phyloP scores from a whole-genome alignment of 495 filamentous ascomycete genomes.

The Neurospora hispaniola region DNA sequence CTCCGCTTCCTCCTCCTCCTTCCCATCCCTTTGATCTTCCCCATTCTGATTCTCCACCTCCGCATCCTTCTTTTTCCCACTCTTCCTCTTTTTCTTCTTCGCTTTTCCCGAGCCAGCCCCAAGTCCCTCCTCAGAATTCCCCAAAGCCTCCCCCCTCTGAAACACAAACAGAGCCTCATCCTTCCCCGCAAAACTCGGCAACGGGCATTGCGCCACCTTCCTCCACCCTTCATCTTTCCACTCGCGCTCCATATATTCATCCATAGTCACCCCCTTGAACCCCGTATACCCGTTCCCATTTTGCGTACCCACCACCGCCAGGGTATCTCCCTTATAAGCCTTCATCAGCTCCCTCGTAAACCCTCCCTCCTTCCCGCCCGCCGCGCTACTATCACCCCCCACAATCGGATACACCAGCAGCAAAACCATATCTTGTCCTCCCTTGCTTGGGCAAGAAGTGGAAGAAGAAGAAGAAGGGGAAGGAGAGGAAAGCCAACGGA shows the following conservation, averaged over 20 bases:
- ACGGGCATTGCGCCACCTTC: constrained; percentile 35
- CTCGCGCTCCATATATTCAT: constrained; percentile 44
- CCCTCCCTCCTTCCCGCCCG: constrained; percentile 20
- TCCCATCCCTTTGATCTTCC: background rate
- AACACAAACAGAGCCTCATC: constrained; percentile 45
- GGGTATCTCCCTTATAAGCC: constrained; percentile 44
- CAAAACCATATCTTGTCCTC: constrained; percentile 34
- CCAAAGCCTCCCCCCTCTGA: constrained; percentile 18
- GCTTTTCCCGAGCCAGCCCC: background rate
- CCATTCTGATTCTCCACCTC: background rate
- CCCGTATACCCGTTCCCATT: constrained; percentile 54
- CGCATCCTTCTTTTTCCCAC: background rate
- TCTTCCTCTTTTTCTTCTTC: background rate
- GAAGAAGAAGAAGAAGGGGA: no score
- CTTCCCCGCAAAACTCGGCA: constrained; percentile 46
- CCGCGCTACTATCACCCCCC: constrained; percentile 22
- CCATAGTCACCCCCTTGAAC: constrained; percentile 42
- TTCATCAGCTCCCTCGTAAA: constrained; percentile 44
- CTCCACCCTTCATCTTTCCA: constrained; percentile 22
- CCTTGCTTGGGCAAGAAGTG: background rate
- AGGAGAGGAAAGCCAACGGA: constrained; percentile 24
- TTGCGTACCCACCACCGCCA: constrained; percentile 54
- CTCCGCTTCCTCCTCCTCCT: background rate
- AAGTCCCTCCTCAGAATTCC: background rate
- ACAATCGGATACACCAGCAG: constrained; percentile 54